Conservation (phyloP, 2,329 filamentous ascomycete species). For the Penicillium paneum region DNA sequence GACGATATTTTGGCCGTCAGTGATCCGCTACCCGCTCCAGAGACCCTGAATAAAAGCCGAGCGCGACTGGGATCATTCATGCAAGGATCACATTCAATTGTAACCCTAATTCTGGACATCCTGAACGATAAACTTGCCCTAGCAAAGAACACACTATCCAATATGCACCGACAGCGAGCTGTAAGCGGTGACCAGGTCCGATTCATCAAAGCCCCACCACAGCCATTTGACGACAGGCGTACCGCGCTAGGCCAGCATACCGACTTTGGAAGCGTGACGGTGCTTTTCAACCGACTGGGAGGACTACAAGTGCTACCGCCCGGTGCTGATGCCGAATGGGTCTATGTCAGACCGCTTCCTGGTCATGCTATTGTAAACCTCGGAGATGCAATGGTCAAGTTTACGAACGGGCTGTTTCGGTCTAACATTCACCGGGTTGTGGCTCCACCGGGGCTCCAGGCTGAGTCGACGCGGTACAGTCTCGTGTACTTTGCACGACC, state of each 20-base stretch:
- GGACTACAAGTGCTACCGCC: constrained; percentile 54
- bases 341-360: constrained; percentile 52
- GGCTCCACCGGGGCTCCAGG: constrained; percentile 49
- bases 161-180: constrained; percentile 46
- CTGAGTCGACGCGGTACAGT: constrained; percentile 47
- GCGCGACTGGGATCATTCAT: constrained; percentile 46
- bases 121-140: constrained; percentile 48
- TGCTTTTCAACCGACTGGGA: constrained; percentile 56
- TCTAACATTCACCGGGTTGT: constrained; percentile 51
- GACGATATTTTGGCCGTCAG: constrained; percentile 49
- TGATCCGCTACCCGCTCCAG: constrained; percentile 42
- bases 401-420: constrained; percentile 42
- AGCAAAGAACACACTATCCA: constrained; percentile 40
- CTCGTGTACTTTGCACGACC: constrained; percentile 56
- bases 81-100: constrained; percentile 44
- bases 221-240: constrained; percentile 41
- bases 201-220: constrained; percentile 51
- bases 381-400: constrained; percentile 46
- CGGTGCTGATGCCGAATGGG: constrained; percentile 44
- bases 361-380: constrained; percentile 48
- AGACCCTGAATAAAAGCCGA: constrained; percentile 39
- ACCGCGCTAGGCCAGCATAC: constrained; percentile 54
- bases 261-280: constrained; percentile 56
- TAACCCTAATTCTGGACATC: constrained; percentile 44
- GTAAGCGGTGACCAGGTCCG: constrained; percentile 54